phyloP scores from a whole-genome alignment of 73 alveolate genomes.

The Stentor roeselii region DNA sequence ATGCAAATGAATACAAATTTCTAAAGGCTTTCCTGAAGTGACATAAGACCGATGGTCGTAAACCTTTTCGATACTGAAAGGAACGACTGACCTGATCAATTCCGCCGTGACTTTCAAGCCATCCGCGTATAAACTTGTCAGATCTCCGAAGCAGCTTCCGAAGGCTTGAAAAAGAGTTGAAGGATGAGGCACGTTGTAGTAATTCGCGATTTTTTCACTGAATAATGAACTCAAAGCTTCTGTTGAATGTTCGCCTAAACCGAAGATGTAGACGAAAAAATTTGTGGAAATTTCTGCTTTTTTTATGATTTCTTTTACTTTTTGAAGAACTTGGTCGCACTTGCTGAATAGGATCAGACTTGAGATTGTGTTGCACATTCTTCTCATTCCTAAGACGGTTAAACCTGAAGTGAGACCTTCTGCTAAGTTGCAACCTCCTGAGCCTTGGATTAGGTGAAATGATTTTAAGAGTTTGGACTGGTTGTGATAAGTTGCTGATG shows the following conservation, averaged over 20 bases:
- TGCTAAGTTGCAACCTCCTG: neutral
- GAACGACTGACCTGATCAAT: neutral
- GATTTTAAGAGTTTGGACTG: neutral
- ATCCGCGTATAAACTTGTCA: neutral
- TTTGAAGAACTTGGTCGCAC: neutral
- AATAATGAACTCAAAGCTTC: neutral
- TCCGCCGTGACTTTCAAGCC: neutral
- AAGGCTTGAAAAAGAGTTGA: neutral
- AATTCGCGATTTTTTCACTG: neutral
- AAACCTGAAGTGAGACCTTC: neutral
- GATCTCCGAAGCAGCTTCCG: neutral
- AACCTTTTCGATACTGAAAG: neutral
- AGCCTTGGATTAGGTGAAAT: neutral
- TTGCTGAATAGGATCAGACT: neutral
- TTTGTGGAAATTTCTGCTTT: neutral
- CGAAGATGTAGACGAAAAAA: neutral
- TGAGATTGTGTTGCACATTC: neutral
- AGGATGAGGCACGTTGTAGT: neutral
- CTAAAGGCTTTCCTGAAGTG: neutral
- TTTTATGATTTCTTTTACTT: neutral
- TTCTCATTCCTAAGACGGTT: neutral
- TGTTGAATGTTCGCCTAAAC: neutral
- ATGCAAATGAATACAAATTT: neutral
- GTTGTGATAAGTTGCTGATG: neutral
- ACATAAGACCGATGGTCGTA: neutral